Evolutionary conservation across 768 basidiomycete genomes (phyloP).

Genomic region (Lactarius akahatsu): DNA sequence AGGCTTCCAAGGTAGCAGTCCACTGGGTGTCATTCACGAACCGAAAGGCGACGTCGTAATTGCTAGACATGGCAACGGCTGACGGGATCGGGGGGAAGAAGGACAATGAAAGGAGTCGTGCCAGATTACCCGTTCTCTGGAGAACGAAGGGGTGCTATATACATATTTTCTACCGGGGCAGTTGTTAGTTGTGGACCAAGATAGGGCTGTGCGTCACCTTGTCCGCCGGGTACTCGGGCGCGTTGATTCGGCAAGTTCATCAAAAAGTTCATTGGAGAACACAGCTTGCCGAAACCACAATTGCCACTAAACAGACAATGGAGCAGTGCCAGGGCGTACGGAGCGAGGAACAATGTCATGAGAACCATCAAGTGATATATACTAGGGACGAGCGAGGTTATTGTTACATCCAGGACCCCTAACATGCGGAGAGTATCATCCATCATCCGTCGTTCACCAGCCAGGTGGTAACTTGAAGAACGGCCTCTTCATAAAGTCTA

Average conservation of each 20-base stretch:
- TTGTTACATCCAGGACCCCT: slow-evolving; percentile 4
- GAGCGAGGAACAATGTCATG: not conserved
- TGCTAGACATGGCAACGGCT: slow-evolving; percentile 24
- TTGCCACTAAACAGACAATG: not conserved
- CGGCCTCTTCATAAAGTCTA: slow-evolving; percentile 64
- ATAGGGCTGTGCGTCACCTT: slow-evolving; percentile 26
- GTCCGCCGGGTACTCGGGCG: slow-evolving; percentile 13
- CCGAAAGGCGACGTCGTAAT: slow-evolving; percentile 55
- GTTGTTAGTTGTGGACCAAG: slow-evolving; percentile 6
- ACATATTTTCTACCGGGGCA: slow-evolving; percentile 6
- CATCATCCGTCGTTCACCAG: slow-evolving; percentile 32
- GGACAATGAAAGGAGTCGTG: not conserved
- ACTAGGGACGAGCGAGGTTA: not conserved
- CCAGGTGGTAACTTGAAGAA: slow-evolving; percentile 32
- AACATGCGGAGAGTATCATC: not conserved
- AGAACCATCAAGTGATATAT: not conserved
- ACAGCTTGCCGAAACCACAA: not conserved
- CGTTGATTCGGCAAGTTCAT: not conserved
- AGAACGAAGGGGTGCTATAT: not conserved
- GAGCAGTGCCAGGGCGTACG: not conserved
- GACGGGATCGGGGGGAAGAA: not conserved
- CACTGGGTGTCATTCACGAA: slow-evolving; percentile 48
- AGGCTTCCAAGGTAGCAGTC: slow-evolving; percentile 41
- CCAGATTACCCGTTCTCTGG: slow-evolving; percentile 12
- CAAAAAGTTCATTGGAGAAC: no score